Percentiles rank a stretch among this genome's conserved stretches.
Conservation (phyloP, 2,329 filamentous ascomycete genomes). For the Myriosclerotinia curreyana region DNA sequence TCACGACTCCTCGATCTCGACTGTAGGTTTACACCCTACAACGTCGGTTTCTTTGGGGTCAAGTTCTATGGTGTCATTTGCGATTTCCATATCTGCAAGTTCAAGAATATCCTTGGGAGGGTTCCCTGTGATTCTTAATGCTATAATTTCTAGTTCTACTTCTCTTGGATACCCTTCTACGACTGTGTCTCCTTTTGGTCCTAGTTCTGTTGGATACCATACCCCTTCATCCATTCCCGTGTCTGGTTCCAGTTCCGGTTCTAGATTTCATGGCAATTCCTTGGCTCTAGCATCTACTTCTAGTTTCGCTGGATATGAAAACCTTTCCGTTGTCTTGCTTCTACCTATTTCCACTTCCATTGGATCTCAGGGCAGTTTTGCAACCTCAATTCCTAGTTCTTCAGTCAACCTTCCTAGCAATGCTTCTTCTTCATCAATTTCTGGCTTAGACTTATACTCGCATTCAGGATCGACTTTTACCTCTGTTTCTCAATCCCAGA, state of each 20-base stretch:
- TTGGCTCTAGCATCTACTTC: slow-evolving; percentile 12
- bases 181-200: slow-evolving; percentile 1
- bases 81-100: slow-evolving; percentile 18
- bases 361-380: slow-evolving; percentile 2
- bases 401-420: slow-evolving; percentile 12
- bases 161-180: slow-evolving; percentile 18
- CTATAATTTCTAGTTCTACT: slow-evolving; percentile 21
- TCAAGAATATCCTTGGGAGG: slow-evolving; percentile 11
- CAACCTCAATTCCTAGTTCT: slow-evolving; percentile 18
- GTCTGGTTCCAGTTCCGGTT: slow-evolving; percentile 3
- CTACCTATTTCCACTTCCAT: slow-evolving; percentile 11
- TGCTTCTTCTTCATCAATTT: slow-evolving; percentile 15
- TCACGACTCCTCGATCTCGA: slow-evolving; percentile 21
- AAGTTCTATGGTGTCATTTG: slow-evolving; percentile 9
- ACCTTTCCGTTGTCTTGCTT: neutral
- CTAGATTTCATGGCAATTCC: slow-evolving; percentile 6
- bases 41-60: slow-evolving; percentile 4
- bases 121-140: slow-evolving; percentile 8
- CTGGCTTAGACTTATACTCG: slow-evolving; percentile 23
- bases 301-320: slow-evolving; percentile 7
- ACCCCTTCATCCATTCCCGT: neutral
- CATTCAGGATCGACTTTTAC: slow-evolving; percentile 23
- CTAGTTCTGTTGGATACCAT: slow-evolving; percentile 16
- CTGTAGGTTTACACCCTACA: neutral
- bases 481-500: slow-evolving; percentile 14